Percentiles rank a stretch among this genome's conserved stretches.
Conservation (phyloP, 2,329 filamentous ascomycete species). For the Dactylonectria macrodidyma region DNA sequence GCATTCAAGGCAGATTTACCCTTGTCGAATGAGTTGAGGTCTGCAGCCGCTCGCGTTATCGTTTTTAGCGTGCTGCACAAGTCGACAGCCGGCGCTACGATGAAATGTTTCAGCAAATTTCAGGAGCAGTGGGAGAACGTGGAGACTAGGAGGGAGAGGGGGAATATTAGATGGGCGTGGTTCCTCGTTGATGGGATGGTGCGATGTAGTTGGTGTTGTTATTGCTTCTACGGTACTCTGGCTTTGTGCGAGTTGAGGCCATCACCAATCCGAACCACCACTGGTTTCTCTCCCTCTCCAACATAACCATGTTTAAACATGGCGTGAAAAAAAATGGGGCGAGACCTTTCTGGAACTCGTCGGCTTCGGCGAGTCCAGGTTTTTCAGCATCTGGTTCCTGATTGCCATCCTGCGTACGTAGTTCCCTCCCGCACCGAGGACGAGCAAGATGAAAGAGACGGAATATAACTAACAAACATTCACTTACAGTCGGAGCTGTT, state of each 20-base stretch:
- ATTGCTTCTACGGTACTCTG: not conserved
- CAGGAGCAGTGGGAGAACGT: not conserved
- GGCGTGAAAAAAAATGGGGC: slow-evolving; percentile 1
- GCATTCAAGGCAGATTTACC: not conserved
- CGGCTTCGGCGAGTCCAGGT: slow-evolving; percentile 32
- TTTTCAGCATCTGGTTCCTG: slow-evolving; percentile 34
- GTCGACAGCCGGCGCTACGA: not conserved
- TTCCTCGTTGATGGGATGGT: not conserved
- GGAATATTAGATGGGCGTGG: not conserved
- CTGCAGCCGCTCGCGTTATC: not conserved
- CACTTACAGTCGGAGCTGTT: slow-evolving; percentile 26
- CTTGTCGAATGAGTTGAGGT: no score
- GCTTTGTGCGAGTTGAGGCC: not conserved
- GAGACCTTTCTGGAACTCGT: slow-evolving; percentile 25
- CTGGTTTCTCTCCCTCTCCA: not conserved
- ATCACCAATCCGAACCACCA: not conserved
- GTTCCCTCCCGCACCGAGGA: not conserved
- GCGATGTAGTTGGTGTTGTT: not conserved
- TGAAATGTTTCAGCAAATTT: not conserved
- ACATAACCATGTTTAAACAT: not conserved
- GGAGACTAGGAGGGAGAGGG: not conserved
- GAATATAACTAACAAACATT: not conserved
- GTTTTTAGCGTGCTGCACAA: not conserved
- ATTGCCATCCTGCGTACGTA: slow-evolving; percentile 31
- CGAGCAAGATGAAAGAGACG: not conserved